phyloP scores from a whole-genome alignment of 805 yeast species.

The Nematodospora valgi region DNA sequence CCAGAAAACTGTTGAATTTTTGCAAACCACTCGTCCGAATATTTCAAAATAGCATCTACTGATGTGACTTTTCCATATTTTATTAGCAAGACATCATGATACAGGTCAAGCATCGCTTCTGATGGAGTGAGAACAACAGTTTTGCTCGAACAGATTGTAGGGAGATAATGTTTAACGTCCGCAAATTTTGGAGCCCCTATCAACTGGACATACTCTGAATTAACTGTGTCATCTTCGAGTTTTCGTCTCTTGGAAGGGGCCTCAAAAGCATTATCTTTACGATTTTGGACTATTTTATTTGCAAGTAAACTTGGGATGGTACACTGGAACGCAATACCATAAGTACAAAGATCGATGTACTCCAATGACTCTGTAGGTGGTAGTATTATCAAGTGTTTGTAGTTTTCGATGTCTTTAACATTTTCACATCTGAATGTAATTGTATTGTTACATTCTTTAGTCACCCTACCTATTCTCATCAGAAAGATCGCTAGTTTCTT shows the following conservation, averaged over 20 bases:
- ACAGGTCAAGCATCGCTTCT: background rate
- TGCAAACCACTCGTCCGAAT: background rate
- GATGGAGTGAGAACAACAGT: background rate
- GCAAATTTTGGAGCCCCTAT: too few species aligned
- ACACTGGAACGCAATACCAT: too few species aligned
- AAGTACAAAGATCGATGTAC: too few species aligned
- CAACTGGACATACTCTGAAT: too few species aligned
- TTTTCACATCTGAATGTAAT: conserved; percentile 3
- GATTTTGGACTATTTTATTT: too few species aligned
- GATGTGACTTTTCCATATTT: conserved; percentile 2
- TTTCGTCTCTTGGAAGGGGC: too few species aligned
- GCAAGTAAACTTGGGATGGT: too few species aligned
- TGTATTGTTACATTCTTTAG: background rate
- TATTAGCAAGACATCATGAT: background rate
- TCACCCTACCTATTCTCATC: conserved; percentile 3
- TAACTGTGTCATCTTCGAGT: too few species aligned
- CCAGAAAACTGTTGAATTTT: too few species aligned
- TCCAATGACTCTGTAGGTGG: conserved; percentile 4
- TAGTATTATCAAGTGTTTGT: conserved; percentile 6
- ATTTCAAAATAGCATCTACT: background rate
- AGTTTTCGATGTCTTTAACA: conserved; percentile 2
- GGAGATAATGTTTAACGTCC: too few species aligned
- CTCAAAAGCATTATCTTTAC: too few species aligned
- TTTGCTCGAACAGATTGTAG: too few species aligned
- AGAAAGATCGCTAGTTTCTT: background rate